Evolutionary conservation across 2,329 filamentous ascomycete genomes (phyloP), one percentile per base, ranked within the genome.

Genomic region (Nannizzia gypsea): DNA sequence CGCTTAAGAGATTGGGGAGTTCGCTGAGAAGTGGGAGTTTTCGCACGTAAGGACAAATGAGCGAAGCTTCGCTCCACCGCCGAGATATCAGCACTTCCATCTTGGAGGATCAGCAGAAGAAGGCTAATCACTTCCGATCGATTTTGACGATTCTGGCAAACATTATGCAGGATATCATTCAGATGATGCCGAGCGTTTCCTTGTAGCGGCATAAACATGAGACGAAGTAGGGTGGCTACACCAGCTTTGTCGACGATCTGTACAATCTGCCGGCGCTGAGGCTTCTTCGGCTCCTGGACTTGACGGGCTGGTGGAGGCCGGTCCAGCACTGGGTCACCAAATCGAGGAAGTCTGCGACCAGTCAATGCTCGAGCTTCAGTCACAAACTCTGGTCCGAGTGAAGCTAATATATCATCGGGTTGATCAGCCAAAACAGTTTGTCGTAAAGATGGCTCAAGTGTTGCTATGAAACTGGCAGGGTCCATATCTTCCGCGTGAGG

Each of bases 181-280:
- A 99, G 80, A 62, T 90, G 88, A 63, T 81, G 84, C 65, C 90
- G 89, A 56, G 93, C 87, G 63, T 89, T 93, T 22, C 89, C 89
- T 64, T 92, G 89, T 65, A 96, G 89, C 55, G 89, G 88, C 67
- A 97, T 90, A 72, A 99, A 99, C 92, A 99, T 96, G 8, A 99
- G 81, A n/a, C 95, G 89, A 48, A 99, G 80, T 36, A 99, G 78
- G n/a, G 93, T 97, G 26, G 95, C 93, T 65, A 99, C 86, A 26
- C 95, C 93, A 54, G 91, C 83, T 74, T 96, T 96, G 73, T 99
- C 93, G 31, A 99, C 83, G 87, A 99, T 96, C 71, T 99, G 93
- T 24, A 96, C 88, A 61, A 95, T 88, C 22, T 89, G 86, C 63
- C 88, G 87, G 60, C 89, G 85, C 67, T 88, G 86, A 40, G 80